phyloP scores from a whole-genome alignment of 768 basidiomycete species.

The Cyclocybe cylindracea region DNA sequence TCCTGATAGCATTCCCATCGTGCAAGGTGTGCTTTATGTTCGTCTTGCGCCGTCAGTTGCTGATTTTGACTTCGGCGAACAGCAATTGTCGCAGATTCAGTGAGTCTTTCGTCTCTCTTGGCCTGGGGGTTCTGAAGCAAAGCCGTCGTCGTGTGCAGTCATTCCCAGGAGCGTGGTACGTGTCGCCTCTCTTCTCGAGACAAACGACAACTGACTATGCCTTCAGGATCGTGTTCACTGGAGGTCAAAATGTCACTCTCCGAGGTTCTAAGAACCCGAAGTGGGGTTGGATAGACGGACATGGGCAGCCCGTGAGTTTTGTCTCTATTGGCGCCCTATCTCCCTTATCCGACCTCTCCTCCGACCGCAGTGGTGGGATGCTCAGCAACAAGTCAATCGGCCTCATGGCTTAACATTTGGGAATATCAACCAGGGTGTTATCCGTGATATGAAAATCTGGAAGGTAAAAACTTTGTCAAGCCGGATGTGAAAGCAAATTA shows the following conservation, averaged over 20 bases:
- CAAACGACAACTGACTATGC: background rate
- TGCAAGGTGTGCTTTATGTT: slow-evolving; percentile 40
- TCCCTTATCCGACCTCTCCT: background rate
- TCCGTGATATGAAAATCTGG: slow-evolving; percentile 58
- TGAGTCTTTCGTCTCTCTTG: slow-evolving; percentile 22
- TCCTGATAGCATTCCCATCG: slow-evolving; percentile 48
- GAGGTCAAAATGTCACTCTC: slow-evolving; percentile 60
- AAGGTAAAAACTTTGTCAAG: slow-evolving; percentile 31
- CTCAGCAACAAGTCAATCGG: slow-evolving; percentile 50
- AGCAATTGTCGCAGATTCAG: slow-evolving; percentile 48
- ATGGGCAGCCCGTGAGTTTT: slow-evolving; percentile 50
- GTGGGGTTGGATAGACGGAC: slow-evolving; percentile 67
- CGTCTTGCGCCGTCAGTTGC: background rate
- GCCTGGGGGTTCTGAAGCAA: background rate
- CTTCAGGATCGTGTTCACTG: slow-evolving; percentile 52
- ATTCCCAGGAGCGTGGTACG: slow-evolving; percentile 47
- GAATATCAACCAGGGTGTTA: slow-evolving; percentile 54
- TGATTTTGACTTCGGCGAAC: background rate
- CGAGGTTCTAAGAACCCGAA: slow-evolving; percentile 53
- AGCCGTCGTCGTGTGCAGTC: slow-evolving; percentile 23
- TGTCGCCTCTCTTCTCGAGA: background rate
- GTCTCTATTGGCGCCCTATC: background rate
- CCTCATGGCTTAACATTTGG: slow-evolving; percentile 57
- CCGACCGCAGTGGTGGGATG: slow-evolving; percentile 56
- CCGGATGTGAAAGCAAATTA: background rate